Base-by-base conservation (phyloP, 257 asterid genomes). In the Scutellaria baicalensis region DNA sequence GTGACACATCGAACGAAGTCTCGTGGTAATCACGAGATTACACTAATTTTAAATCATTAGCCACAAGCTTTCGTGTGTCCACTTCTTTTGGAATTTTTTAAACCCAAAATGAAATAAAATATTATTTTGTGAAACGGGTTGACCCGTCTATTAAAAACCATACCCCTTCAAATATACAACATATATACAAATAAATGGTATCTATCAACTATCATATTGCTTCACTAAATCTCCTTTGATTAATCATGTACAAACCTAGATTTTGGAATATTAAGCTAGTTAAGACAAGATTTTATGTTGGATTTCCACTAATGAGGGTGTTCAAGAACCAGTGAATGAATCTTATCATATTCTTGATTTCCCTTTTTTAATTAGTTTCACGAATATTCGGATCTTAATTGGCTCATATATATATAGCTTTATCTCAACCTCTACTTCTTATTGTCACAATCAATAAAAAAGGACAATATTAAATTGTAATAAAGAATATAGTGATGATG, bases 41-140 rank as follows among this genome's bases (percentile, higher is more conserved):
- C 0, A 8, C 3, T 7, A 44, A 33, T 73, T 36, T 58, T 66
- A 17, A 6, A 74, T 9, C 57, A 23, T 58, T 7, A 68, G 66
- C 78, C 75, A 18, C 10, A 56, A 11, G 18, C 36, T 6, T 42
- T 20, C 75, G 57, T 68, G 81, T 77, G 81, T 35, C 45, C 43
- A 44, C 13, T 13, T 47, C 14, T 48, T 1, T 4, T 31, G 12
- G 17, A 10, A 52, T 36, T 10, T 64, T 9, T 38, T 38, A 4
- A 38, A 38, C 42, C 8, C 1, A 38, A 4, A 9, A n/a, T n/a
- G n/a, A n/a, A n/a, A n/a, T n/a, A n/a, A n/a, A n/a, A 56, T 27
- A 27, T 27, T 2, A 27, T 27, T 27, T 0, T 27, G 33, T 3
- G 4, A 27, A 27, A 27, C 5, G 0, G 33, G 3, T 27, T 27